These are phyloP conservation scores for Xylariales sp. DNA, from an alignment of 2,329 filamentous ascomycete genomes.

Conservation along the genomic window DNA sequence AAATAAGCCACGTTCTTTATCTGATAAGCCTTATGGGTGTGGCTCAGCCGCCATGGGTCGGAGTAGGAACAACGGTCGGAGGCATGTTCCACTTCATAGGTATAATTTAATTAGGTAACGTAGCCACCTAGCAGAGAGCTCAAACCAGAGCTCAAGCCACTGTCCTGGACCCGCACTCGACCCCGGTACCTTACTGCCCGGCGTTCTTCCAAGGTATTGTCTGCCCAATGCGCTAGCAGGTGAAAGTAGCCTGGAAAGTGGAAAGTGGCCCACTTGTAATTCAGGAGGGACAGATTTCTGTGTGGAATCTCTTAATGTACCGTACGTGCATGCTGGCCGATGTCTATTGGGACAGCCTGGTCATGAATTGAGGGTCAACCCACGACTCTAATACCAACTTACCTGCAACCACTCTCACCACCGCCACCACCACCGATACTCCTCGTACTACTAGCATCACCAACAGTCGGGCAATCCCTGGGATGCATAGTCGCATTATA, in stretches of 20 bases:
- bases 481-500: conserved; percentile 46
- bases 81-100: background rate
- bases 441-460: conserved; percentile 13
- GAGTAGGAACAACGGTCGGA: conserved; percentile 1
- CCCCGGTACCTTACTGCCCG: background rate
- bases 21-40: background rate
- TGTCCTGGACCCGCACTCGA: conserved; percentile 13
- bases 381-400: conserved; percentile 30
- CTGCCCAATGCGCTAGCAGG: conserved; percentile 23
- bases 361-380: conserved; percentile 35
- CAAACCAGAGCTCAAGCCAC: conserved; percentile 1
- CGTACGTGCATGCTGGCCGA: conserved; percentile 26
- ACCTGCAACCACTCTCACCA: conserved; percentile 10
- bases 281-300: conserved; percentile 50
- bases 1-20: background rate
- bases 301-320: conserved; percentile 23
- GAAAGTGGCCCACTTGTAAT: conserved; percentile 32
- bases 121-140: background rate
- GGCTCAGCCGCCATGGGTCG: background rate
- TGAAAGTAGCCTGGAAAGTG: conserved; percentile 14
- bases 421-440: conserved; percentile 8
- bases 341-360: conserved; percentile 36
- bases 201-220: no score
- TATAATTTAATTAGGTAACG: background rate
- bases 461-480: conserved; percentile 33